Evolutionary conservation across 495 filamentous ascomycete genomes (phyloP).

Genomic region (Penicillium psychrofluorescens): DNA sequence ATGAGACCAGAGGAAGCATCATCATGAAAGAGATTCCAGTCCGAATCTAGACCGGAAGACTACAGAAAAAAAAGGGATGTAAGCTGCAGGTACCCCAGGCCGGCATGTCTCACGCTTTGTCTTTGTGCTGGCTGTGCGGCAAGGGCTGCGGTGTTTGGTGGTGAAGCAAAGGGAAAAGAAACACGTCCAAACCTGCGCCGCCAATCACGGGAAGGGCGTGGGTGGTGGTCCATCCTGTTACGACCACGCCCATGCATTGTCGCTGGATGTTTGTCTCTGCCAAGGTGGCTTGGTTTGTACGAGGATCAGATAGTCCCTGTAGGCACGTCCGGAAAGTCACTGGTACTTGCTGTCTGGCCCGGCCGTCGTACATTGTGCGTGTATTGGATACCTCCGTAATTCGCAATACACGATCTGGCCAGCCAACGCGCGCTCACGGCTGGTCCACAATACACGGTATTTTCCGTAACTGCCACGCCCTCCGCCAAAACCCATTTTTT

Average conservation of each 20-base stretch:
- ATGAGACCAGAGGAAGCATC: too few relatives aligned
- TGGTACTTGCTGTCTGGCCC: neutral
- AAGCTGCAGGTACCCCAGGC: neutral
- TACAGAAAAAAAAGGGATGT: neutral
- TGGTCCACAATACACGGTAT: neutral
- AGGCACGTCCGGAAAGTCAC: neutral
- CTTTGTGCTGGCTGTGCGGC: neutral
- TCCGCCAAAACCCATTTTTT: slow-evolving; percentile 24
- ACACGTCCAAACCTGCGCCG: neutral
- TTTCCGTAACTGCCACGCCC: slow-evolving; percentile 17
- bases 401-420: too few relatives aligned
- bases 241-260: neutral
- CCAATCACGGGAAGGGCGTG: slow-evolving; percentile 6
- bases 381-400: slow-evolving; percentile 6
- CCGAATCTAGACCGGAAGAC: neutral
- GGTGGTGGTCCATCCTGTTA: neutral
- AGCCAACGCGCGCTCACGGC: neutral
- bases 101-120: neutral
- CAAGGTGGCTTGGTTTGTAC: neutral
- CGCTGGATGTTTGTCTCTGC: too few relatives aligned
- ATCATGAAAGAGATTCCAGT: too few relatives aligned
- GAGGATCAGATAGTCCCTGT: neutral
- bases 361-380: slow-evolving; percentile 5
- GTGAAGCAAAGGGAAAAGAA: neutral
- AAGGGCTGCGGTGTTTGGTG: too few relatives aligned